Evolutionary conservation across 108 stramenopile species (phyloP), one percentile per base, ranked within the genome.

Genomic region (Cylindrotheca closterium): DNA sequence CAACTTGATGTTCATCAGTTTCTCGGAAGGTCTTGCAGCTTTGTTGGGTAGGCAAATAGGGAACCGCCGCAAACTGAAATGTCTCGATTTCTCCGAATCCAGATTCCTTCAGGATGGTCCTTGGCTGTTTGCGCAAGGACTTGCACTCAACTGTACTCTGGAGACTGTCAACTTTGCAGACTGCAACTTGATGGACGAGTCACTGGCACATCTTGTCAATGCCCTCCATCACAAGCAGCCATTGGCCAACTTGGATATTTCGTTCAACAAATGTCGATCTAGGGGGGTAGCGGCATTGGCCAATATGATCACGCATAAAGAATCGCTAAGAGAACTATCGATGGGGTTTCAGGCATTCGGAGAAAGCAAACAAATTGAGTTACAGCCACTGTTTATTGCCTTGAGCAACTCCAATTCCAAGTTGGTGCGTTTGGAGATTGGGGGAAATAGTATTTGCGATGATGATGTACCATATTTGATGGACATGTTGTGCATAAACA

Each of bases 301-400:
- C n/a, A n/a, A n/a, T n/a, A 15, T 55, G 27, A 26, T 55, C 7
- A 26, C 30, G 4, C 4, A 55, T 2, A 4, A 4, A 3, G 27
- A 26, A 17, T 30, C 3, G 10, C 4, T 55, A 4, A 26, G 54
- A 55, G 30, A 55, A 29, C 54, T 55, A 10, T 30, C 28, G 8
- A 28, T 59, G 58, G 58, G 58, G 17, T 59, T 59, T 23, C 58
- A 42, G 25, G 58, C 58, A 4, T 59, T 59, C 33, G 58, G 58
- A 2, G 32, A 34, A 45, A 34, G 28, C 15, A 17, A 45, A 23
- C 58, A 27, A 59, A 45, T 59, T 10, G 58, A 59, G 15, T 10
- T 59, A 17, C 21, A 32, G n/a, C 33, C 12, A 21, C 10, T 59
- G 10, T 37, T 59, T 33, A 23, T 4, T 7, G 8, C 34, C 22